A percentile compares a stretch with the other conserved stretches of the same genome.
Evolutionary conservation across 2,329 filamentous ascomycete species (phyloP).

Genomic region (Arachnomyces sp.): DNA sequence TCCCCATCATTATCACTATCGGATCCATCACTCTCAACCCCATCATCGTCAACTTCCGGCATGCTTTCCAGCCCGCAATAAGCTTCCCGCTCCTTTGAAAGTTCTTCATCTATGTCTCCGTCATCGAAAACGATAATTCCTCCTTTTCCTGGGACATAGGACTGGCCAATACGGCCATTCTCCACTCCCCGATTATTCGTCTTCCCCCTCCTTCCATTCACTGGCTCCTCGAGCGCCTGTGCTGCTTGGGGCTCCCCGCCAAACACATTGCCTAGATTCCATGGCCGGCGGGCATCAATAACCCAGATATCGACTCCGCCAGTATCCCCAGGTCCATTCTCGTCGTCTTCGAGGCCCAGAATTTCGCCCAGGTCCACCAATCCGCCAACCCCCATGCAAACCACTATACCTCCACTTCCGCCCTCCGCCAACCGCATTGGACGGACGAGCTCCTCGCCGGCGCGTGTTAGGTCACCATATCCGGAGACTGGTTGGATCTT

Average conservation of each 20-base stretch:
- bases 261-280: constrained; percentile 93
- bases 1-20: constrained; percentile 54
- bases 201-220: constrained; percentile 28
- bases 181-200: constrained; percentile 59
- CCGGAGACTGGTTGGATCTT: constrained; percentile 94
- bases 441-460: constrained; percentile 68
- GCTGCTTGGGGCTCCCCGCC: constrained; percentile 54
- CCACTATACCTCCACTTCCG: constrained; percentile 77
- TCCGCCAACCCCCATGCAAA: constrained; percentile 88
- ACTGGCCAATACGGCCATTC: constrained; percentile 62
- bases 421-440: constrained; percentile 83
- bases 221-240: constrained; percentile 44
- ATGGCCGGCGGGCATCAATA: constrained; percentile 81
- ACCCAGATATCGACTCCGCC: constrained; percentile 93
- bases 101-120: constrained; percentile 82
- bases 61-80: constrained; percentile 83
- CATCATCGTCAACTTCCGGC: constrained; percentile 72
- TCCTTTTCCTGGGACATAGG: constrained; percentile 70
- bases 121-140: constrained; percentile 94
- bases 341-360: constrained; percentile 66
- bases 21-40: constrained; percentile 51
- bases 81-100: constrained; percentile 66
- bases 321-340: constrained; percentile 55
- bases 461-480: constrained; percentile 78
- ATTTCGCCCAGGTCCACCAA: constrained; percentile 79